Evolutionary conservation across 2,329 filamentous ascomycete species (phyloP).

Genomic region (Graphilbum ipis-grandicollis): DNA sequence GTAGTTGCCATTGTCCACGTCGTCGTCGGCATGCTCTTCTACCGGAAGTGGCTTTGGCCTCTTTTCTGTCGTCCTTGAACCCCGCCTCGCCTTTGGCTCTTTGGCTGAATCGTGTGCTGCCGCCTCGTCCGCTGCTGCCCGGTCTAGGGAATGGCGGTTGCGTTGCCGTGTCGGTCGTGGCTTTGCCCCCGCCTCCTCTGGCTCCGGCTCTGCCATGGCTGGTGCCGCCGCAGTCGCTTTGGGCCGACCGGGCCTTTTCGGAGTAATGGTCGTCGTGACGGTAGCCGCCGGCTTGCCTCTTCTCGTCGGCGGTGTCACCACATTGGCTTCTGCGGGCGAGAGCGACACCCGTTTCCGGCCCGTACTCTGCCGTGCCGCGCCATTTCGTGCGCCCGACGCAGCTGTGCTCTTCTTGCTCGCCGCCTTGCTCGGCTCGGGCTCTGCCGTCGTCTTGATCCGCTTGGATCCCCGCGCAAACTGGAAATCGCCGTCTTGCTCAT

Average conservation of each 20-base stretch:
- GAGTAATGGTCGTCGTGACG: neutral
- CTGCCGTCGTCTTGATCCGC: slow-evolving; percentile 39
- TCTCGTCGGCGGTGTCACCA: neutral
- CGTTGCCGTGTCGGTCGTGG: no score
- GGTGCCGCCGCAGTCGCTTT: slow-evolving; percentile 2
- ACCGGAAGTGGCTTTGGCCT: slow-evolving; percentile 7
- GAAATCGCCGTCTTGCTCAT: slow-evolving; percentile 66
- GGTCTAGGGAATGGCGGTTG: no score
- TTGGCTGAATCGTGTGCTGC: no score
- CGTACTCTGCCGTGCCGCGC: slow-evolving; percentile 14
- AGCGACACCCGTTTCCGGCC: slow-evolving; percentile 14
- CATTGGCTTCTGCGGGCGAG: slow-evolving; percentile 5
- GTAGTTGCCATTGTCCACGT: slow-evolving; percentile 2
- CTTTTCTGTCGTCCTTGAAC: no score
- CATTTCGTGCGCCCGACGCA: neutral
- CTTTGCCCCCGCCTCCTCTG: neutral
- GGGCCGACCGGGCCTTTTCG: slow-evolving; percentile 4
- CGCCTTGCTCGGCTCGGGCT: slow-evolving; percentile 15
- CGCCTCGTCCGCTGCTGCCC: no score
- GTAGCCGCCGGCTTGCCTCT: neutral
- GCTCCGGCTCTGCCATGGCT: neutral
- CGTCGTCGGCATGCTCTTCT: slow-evolving; percentile 3
- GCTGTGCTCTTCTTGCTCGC: slow-evolving; percentile 20
- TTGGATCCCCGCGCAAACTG: slow-evolving; percentile 54
- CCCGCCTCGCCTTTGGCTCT: no score